phyloP scores from a whole-genome alignment of 306 rosid genomes.

The Dalbergia oliveri region DNA sequence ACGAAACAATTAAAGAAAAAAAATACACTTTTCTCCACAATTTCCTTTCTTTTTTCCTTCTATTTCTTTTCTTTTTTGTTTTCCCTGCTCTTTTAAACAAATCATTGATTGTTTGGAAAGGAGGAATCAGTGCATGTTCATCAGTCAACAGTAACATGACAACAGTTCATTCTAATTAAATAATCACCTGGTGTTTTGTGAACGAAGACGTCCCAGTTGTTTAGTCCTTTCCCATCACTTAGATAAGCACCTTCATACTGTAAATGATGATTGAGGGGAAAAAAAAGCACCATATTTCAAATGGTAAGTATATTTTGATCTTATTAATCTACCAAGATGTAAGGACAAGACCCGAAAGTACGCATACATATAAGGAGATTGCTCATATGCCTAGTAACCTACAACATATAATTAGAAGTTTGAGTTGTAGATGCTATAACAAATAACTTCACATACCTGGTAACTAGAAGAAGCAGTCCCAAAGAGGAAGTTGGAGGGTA shows the following conservation, averaged over 20 bases:
- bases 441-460: conserved; percentile 9
- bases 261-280: not conserved
- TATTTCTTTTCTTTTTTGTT: too few relatives aligned
- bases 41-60: too few relatives aligned
- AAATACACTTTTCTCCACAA: too few relatives aligned
- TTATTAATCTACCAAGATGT: not conserved
- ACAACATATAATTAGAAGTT: not conserved
- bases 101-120: too few relatives aligned
- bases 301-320: not conserved
- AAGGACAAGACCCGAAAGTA: not conserved
- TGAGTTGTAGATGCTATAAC: not conserved
- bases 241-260: conserved; percentile 76
- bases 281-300: not conserved
- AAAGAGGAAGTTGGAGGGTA: conserved; percentile 41
- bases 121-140: too few relatives aligned
- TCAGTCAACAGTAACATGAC: too few relatives aligned
- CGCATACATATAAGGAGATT: too few relatives aligned
- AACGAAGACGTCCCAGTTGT: conserved; percentile 66
- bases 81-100: too few relatives aligned
- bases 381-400: too few relatives aligned
- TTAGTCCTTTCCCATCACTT: conserved; percentile 69
- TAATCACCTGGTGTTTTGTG: conserved; percentile 59
- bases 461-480: conserved; percentile 50
- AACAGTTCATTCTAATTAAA: too few relatives aligned
- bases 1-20: too few relatives aligned